These are phyloP conservation scores for Phytophthora constricta DNA, from an alignment of 352 stramenopile genomes.

Conservation along the genomic window DNA sequence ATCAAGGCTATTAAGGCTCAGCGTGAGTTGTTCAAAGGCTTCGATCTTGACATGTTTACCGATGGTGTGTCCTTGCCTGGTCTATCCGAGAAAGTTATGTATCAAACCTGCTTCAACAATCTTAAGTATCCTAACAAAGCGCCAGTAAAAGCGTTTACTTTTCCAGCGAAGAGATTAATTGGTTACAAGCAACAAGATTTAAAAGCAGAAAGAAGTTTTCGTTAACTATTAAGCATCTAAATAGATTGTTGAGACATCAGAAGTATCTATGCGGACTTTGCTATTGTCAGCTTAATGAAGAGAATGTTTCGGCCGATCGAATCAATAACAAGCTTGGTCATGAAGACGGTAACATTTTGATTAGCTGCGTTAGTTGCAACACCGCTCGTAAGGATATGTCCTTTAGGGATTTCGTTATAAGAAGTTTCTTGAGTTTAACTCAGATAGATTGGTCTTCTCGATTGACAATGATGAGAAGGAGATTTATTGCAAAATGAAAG, in stretches of 20 bases:
- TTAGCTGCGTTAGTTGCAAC: not conserved
- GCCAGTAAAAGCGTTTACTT: slow-evolving; percentile 23
- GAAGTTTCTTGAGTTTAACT: slow-evolving; percentile 32
- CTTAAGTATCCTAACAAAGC: slow-evolving; percentile 9
- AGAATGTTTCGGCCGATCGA: slow-evolving; percentile 33
- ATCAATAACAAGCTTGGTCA: not conserved
- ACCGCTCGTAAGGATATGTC: slow-evolving; percentile 1
- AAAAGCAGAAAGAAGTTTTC: slow-evolving; percentile 26
- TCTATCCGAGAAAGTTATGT: slow-evolving; percentile 33
- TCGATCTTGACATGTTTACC: slow-evolving; percentile 31
- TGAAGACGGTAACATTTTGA: not conserved
- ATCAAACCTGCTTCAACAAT: slow-evolving; percentile 28
- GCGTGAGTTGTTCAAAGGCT: slow-evolving; percentile 16
- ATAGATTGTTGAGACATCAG: slow-evolving; percentile 28
- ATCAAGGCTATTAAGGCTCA: slow-evolving; percentile 19
- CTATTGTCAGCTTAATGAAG: slow-evolving; percentile 19
- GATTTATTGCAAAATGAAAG: slow-evolving; percentile 27
- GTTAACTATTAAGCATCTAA: slow-evolving; percentile 25
- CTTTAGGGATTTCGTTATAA: slow-evolving; percentile 21
- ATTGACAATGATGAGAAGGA: slow-evolving; percentile 32
- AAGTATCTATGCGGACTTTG: slow-evolving; percentile 34
- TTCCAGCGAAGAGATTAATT: slow-evolving; percentile 15
- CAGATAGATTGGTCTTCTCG: slow-evolving; percentile 15
- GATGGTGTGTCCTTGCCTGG: slow-evolving; percentile 25
- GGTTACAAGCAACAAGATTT: slow-evolving; percentile 34